phyloP scores from a whole-genome alignment of 2,329 filamentous ascomycete species.

The Exophiala dermatitidis region DNA sequence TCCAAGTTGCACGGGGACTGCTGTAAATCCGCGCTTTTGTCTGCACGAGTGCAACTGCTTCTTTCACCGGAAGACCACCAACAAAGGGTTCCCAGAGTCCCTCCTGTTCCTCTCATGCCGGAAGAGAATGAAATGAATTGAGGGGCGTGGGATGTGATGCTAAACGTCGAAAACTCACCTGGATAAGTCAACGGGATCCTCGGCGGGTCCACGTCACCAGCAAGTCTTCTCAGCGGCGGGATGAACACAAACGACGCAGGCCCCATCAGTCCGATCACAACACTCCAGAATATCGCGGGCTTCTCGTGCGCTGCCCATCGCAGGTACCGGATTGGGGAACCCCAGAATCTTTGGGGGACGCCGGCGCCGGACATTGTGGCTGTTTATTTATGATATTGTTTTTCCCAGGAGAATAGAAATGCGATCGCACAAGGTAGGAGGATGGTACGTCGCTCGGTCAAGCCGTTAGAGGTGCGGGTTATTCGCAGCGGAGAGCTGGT shows the following conservation, averaged over 20 bases:
- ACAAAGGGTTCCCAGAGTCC: no score
- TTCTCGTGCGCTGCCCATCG: constrained; percentile 82
- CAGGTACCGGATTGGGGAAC: constrained; percentile 72
- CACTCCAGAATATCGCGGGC: constrained; percentile 85
- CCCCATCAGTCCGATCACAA: constrained; percentile 64
- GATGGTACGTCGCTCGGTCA: no score
- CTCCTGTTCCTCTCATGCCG: neutral
- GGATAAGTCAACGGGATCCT: constrained; percentile 86
- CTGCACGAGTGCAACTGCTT: no score
- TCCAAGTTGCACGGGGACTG: no score
- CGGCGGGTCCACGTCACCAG: constrained; percentile 67
- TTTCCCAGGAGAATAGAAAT: neutral
- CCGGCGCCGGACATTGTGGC: constrained; percentile 45
- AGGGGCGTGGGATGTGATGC: no score
- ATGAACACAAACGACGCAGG: constrained; percentile 64
- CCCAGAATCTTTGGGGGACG: constrained; percentile 66
- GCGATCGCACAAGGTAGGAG: neutral
- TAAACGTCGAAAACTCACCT: constrained; percentile 52
- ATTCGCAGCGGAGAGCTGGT: no score
- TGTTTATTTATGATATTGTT: neutral
- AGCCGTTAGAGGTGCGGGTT: no score
- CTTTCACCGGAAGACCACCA: no score
- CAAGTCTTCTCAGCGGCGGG: constrained; percentile 62
- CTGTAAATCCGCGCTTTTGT: no score
- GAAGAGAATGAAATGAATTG: neutral